Evolutionary conservation across 441 rosid species (phyloP).

Genomic region (Geranium incanum): DNA sequence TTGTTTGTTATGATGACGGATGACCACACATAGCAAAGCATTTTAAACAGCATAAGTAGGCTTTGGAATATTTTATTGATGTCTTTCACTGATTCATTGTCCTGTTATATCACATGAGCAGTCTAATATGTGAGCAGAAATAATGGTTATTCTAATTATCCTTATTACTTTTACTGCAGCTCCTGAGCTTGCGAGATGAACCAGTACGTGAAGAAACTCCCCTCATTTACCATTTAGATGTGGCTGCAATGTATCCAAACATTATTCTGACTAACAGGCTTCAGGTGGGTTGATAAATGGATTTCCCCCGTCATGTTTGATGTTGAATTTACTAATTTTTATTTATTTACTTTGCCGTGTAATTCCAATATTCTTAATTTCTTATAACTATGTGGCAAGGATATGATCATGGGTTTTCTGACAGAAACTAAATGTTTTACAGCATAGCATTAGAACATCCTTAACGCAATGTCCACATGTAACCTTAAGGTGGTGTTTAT

Average conservation of each 20-base stretch:
- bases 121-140: conserved; percentile 9
- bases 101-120: background rate
- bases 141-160: conserved; percentile 12
- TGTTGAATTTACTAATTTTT: conserved; percentile 6
- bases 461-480: background rate
- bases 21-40: background rate
- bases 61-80: conserved; percentile 11
- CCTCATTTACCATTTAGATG: conserved; percentile 96
- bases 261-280: conserved; percentile 97
- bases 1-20: background rate
- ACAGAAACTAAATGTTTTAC: background rate
- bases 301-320: conserved; percentile 11
- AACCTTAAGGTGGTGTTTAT: background rate
- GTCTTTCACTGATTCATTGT: background rate
- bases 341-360: background rate
- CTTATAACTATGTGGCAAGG: background rate
- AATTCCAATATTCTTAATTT: background rate
- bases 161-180: conserved; percentile 46
- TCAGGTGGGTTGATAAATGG: conserved; percentile 53
- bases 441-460: background rate
- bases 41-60: background rate
- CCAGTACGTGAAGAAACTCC: conserved; percentile 92
- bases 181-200: conserved; percentile 61
- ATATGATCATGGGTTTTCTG: conserved; percentile 6
- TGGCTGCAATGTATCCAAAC: conserved; percentile 99